Evolutionary conservation across 768 basidiomycete genomes (phyloP).

Genomic region (Rubroboletus satanas): DNA sequence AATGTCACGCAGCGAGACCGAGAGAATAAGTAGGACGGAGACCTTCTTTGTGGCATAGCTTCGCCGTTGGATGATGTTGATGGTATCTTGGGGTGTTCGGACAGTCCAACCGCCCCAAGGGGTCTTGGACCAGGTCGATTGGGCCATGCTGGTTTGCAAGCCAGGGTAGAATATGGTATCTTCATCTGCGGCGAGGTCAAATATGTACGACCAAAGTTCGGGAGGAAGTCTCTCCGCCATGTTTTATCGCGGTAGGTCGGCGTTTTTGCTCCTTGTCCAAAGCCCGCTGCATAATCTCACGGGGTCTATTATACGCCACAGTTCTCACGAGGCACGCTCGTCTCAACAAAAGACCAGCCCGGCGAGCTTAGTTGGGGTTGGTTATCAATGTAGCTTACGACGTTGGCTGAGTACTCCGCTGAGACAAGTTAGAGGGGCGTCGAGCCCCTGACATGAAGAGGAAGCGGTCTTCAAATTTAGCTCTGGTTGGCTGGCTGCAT

Average conservation of each 20-base stretch:
- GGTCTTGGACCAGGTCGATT: conserved; percentile 61
- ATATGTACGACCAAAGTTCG: conserved; percentile 69
- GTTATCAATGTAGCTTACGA: not conserved
- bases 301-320: not conserved
- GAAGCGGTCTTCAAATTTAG: no score
- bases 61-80: conserved; percentile 53
- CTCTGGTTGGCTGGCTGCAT: not conserved
- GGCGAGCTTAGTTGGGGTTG: not conserved
- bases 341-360: not conserved
- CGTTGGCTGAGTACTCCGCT: not conserved
- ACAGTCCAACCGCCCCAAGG: conserved; percentile 49
- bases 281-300: no score
- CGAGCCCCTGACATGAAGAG: not conserved
- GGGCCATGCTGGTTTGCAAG: conserved; percentile 58
- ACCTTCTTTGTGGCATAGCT: conserved; percentile 71
- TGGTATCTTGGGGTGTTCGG: conserved; percentile 54
- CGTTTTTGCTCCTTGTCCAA: not conserved
- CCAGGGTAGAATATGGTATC: conserved; percentile 61
- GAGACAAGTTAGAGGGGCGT: not conserved
- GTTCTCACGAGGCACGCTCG: not conserved
- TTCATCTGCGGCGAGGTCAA: conserved; percentile 67
- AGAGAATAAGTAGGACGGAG: not conserved
- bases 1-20: not conserved
- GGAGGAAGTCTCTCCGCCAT: conserved; percentile 49
- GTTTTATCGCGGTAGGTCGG: not conserved